Evolutionary conservation across 1,284 basidiomycete species (phyloP), one percentile per base, ranked within the genome.

Genomic region (Gymnopus androsaceus): DNA sequence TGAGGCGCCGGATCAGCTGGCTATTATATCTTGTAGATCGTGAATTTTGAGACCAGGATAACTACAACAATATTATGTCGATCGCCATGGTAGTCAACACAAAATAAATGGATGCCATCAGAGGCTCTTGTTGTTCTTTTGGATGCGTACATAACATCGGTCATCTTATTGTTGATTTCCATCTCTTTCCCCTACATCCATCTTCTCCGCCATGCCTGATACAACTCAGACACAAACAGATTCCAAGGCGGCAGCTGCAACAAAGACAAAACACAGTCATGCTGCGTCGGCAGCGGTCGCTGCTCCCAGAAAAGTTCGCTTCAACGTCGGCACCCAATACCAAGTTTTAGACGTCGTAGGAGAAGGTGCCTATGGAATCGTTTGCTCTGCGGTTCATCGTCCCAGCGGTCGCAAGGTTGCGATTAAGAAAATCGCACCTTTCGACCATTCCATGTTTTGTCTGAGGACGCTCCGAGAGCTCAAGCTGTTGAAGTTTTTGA

Each of bases 401-500:
- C 83, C 84, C 19, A 79, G 82, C 7, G 80, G 80, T 45, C 78
- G 78, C 59, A 80, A 87, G 61, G 86, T 91, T 15, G 87, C 87
- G 15, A 88, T 89, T 74, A 90, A 91, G 77, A 90, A 89, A 74
- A 85, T 92, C 63, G 82, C 86, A 17, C 90, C 90, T 2, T 92
- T 92, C 66, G 90, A 92, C 61, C 90, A 92, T 67, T 85, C 86
- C 17, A 80, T 92, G 72, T 92, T 90, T 73, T 87, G 85, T 61
- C 69, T 92, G 54, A 78, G 90, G 54, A 92, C 90, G 0, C 72
- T 92, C 48, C 77, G 90, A 57, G 90, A 92, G 71, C 77, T 92
- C 65, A 92, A 92, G 73, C 75, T 92, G 31, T 77, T 92, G 59
- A 89, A 88, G 65, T 90, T 90, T 75, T 92, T 94, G 75, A 90